phyloP scores from a whole-genome alignment of 2,329 filamentous ascomycete genomes.

The Phyllosticta ampelicida region DNA sequence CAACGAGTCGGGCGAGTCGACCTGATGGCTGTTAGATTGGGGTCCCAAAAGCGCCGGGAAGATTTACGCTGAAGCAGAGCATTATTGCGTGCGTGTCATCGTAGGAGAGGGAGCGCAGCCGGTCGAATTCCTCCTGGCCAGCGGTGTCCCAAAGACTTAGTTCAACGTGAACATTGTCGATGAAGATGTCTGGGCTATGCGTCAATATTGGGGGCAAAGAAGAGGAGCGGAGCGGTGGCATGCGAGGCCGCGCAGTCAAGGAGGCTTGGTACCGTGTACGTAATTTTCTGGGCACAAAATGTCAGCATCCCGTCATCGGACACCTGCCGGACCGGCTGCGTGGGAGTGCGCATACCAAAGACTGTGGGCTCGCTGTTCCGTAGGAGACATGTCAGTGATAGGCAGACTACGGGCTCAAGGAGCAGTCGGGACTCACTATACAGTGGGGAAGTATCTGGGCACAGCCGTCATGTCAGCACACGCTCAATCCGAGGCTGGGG shows the following conservation, averaged over 20 bases:
- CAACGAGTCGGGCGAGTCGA: constrained; percentile 90
- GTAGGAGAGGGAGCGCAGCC: constrained; percentile 88
- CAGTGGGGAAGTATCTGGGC: constrained; percentile 82
- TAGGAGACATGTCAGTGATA: neutral
- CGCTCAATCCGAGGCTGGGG: constrained; percentile 3
- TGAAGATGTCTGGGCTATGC: constrained; percentile 69
- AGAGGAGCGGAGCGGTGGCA: neutral
- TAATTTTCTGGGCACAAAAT: constrained; percentile 62
- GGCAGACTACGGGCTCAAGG: neutral
- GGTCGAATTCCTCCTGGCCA: constrained; percentile 97
- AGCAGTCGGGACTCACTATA: constrained; percentile 53
- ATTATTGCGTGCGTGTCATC: constrained; percentile 98
- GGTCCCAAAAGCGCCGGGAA: neutral
- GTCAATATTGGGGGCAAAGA: neutral
- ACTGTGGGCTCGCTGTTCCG: constrained; percentile 71
- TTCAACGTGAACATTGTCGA: constrained; percentile 94
- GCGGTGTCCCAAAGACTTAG: constrained; percentile 97
- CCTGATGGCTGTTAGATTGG: constrained; percentile 26
- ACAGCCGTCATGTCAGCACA: constrained; percentile 14
- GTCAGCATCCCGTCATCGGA: constrained; percentile 16
- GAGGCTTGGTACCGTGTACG: constrained; percentile 63
- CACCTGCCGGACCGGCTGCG: neutral
- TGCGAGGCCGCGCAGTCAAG: neutral
- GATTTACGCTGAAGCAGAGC: constrained; percentile 75
- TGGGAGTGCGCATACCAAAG: constrained; percentile 46